Conservation (phyloP, 371 early-diverging fungal genomes). For the Apophysomyces trapeziformis region DNA sequence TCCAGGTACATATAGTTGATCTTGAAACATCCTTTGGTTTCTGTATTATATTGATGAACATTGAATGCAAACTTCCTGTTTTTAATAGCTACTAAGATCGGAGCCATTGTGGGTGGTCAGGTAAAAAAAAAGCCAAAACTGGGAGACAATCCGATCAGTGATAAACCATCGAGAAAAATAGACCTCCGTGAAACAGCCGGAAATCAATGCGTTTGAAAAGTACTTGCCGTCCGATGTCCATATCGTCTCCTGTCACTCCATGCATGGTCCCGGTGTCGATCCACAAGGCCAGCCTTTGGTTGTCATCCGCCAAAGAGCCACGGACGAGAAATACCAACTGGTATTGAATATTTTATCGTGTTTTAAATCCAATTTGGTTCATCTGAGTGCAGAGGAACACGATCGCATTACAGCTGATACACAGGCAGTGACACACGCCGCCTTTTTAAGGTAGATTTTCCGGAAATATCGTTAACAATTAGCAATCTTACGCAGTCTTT, state of each 20-base stretch:
- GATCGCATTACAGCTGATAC: slow-evolving; percentile 97
- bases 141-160: background rate
- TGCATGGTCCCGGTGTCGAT: slow-evolving; percentile 93
- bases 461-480: background rate
- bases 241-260: slow-evolving; percentile 93
- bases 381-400: slow-evolving; percentile 83
- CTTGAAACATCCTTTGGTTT: no score
- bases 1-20: slow-evolving; percentile 59
- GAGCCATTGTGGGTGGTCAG: slow-evolving; percentile 85
- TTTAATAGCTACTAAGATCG: slow-evolving; percentile 79
- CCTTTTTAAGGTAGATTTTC: slow-evolving; percentile 73
- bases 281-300: slow-evolving; percentile 88
- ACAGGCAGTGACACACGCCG: slow-evolving; percentile 95
- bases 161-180: slow-evolving; percentile 22
- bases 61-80: background rate
- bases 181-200: slow-evolving; percentile 95
- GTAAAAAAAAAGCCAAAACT: slow-evolving; percentile 28
- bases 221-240: slow-evolving; percentile 87
- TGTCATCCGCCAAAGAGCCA: slow-evolving; percentile 77
- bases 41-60: no score
- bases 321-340: slow-evolving; percentile 61
- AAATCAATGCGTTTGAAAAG: slow-evolving; percentile 86
- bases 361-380: slow-evolving; percentile 81
- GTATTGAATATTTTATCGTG: slow-evolving; percentile 71
- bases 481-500: background rate